Evolutionary conservation across 139 green algal genomes (phyloP).

Genomic region (Chlamydomonas sphaeroides): DNA sequence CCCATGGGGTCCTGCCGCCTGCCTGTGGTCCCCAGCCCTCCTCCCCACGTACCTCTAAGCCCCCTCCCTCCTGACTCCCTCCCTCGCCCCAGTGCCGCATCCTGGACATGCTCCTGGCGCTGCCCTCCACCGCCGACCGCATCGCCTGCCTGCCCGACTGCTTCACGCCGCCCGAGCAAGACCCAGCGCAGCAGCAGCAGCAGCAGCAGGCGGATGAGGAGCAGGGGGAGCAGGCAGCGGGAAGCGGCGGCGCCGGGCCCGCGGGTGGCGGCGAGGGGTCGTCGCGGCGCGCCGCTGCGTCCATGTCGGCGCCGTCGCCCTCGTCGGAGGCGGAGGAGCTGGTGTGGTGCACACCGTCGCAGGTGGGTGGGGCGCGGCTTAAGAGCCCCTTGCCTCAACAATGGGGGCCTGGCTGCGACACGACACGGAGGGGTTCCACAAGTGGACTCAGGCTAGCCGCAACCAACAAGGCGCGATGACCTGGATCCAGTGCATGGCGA

Average conservation of each 20-base stretch:
- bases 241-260: neutral
- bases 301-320: conserved; percentile 23
- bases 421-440: too few species aligned
- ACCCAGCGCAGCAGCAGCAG: conserved; percentile 5
- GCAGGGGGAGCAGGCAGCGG: neutral
- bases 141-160: conserved; percentile 63
- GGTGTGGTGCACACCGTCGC: conserved; percentile 32
- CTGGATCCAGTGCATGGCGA: too few species aligned
- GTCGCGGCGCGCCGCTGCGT: neutral
- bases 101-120: conserved; percentile 60
- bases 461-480: too few species aligned
- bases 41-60: too few species aligned
- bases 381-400: too few species aligned
- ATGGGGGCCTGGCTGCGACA: too few species aligned
- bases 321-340: conserved; percentile 12
- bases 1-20: too few species aligned
- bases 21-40: too few species aligned
- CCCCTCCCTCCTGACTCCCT: too few species aligned
- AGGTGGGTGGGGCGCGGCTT: too few species aligned
- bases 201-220: conserved; percentile 10
- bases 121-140: conserved; percentile 44
- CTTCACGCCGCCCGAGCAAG: conserved; percentile 56
- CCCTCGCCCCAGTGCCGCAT: conserved; percentile 46
- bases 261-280: too few species aligned
- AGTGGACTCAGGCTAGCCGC: too few species aligned